Evolutionary conservation across 2,329 filamentous ascomycete genomes (phyloP), one percentile per base, ranked within the genome.

Genomic region (Sordariomycetes sp.): DNA sequence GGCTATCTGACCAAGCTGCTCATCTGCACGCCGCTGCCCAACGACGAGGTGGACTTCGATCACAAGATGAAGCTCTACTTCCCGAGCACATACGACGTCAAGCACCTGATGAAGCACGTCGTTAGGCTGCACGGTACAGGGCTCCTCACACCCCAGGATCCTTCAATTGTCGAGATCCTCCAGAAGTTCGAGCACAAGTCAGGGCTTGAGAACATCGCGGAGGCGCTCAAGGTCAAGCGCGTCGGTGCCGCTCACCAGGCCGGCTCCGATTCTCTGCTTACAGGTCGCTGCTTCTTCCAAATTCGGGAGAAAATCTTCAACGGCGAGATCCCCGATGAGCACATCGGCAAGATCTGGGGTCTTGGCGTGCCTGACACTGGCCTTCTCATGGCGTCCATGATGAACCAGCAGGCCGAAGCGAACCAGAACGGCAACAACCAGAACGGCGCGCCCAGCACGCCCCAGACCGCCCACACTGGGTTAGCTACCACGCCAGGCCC

Each of bases 1-100:
- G 92, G 88, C 32, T 96, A 96, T 52, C 69, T 98, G 30, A 88
- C 93, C 51, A 98, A 98, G 63, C 79, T 95, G 38, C 79, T 98
- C 55, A 81, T 85, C 37, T 84, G 84, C 59, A 74, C 79, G 44
- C 77, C 82, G 29, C 69, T 98, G 7, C 92, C 92, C 1, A 84
- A 87, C 46, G 86, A 94, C 46, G 92, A 96, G 55, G 73, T 80
- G 32, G 81, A 92, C 42, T 98, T 96, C 56, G 84, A 93, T 53
- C 75, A 81, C 49, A 75, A 90, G 31, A 86, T 96, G 60, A 85
- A 85, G 53, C 81, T 86, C 30, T 96, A 90, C 68, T 98, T 98
- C 57, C 92, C 92, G 0, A 82, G 81, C 14, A 77, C 94, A 0
- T 94, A 92, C 56, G 92, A 98, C 54, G 92, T 98, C 46, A 98